Conservation (phyloP, 106 monocot species). For the Chionographis japonica region DNA sequence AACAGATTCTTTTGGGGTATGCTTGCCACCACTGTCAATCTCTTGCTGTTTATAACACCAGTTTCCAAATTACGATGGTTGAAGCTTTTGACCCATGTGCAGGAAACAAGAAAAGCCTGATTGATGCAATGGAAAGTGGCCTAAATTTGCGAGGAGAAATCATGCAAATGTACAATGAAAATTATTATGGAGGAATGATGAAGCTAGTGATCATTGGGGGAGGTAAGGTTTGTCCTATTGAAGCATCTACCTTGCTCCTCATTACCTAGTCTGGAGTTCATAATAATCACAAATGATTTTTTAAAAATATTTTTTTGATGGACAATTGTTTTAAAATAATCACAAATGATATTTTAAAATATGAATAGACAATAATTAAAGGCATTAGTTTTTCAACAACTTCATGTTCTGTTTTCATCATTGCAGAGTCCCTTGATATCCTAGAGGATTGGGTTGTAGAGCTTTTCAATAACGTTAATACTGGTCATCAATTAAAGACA, state of each 20-base stretch:
- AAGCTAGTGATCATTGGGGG: slow-evolving; percentile 96
- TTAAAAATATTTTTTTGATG: too few relatives aligned
- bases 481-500: slow-evolving; percentile 27
- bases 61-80: neutral
- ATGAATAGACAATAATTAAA: too few relatives aligned
- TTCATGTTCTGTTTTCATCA: neutral
- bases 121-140: slow-evolving; percentile 88
- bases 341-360: too few relatives aligned
- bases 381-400: too few relatives aligned
- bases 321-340: too few relatives aligned
- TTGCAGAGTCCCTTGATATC: slow-evolving; percentile 76
- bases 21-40: slow-evolving; percentile 1
- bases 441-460: slow-evolving; percentile 86
- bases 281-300: neutral
- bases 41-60: neutral
- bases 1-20: slow-evolving; percentile 99
- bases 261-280: neutral
- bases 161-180: slow-evolving; percentile 58
- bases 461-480: slow-evolving; percentile 66
- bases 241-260: neutral
- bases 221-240: slow-evolving; percentile 43
- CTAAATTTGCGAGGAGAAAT: slow-evolving; percentile 86
- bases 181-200: slow-evolving; percentile 88
- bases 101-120: slow-evolving; percentile 97
- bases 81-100: neutral